These are phyloP conservation scores for Spathaspora passalidarum DNA, from an alignment of 805 yeast genomes.

Conservation along the genomic window DNA sequence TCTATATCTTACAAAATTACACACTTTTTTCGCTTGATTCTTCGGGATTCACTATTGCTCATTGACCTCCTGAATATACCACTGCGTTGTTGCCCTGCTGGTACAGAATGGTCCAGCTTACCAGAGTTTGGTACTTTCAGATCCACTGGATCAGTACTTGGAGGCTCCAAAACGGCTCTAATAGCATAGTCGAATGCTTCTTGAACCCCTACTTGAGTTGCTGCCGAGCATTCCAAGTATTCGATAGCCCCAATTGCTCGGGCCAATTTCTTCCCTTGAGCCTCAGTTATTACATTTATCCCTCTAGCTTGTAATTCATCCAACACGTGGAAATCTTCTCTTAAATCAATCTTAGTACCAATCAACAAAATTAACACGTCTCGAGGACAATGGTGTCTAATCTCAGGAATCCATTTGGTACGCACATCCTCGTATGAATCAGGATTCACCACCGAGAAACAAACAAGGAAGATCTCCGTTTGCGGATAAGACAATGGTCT, in stretches of 20 bases:
- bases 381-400: slow-evolving; percentile 76
- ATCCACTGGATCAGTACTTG: slow-evolving; percentile 16
- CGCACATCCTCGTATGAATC: slow-evolving; percentile 77
- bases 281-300: slow-evolving; percentile 55
- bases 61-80: slow-evolving; percentile 2
- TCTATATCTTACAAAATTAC: slow-evolving; percentile 28
- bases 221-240: slow-evolving; percentile 87
- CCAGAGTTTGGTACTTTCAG: slow-evolving; percentile 4
- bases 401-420: slow-evolving; percentile 78
- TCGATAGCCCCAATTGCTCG: slow-evolving; percentile 68
- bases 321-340: slow-evolving; percentile 76
- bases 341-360: slow-evolving; percentile 85
- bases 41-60: slow-evolving; percentile 21
- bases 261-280: slow-evolving; percentile 67
- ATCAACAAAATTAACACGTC: slow-evolving; percentile 67
- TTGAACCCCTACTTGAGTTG: slow-evolving; percentile 82
- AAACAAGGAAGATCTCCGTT: slow-evolving; percentile 81
- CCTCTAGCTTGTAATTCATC: slow-evolving; percentile 64
- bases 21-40: slow-evolving; percentile 38
- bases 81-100: neutral
- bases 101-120: neutral
- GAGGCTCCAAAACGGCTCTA: slow-evolving; percentile 59
- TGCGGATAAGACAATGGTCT: slow-evolving; percentile 91
- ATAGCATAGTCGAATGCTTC: slow-evolving; percentile 84
- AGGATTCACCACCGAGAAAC: slow-evolving; percentile 82